phyloP scores from a whole-genome alignment of 2,329 filamentous ascomycete species.

The Venturia effusa region DNA sequence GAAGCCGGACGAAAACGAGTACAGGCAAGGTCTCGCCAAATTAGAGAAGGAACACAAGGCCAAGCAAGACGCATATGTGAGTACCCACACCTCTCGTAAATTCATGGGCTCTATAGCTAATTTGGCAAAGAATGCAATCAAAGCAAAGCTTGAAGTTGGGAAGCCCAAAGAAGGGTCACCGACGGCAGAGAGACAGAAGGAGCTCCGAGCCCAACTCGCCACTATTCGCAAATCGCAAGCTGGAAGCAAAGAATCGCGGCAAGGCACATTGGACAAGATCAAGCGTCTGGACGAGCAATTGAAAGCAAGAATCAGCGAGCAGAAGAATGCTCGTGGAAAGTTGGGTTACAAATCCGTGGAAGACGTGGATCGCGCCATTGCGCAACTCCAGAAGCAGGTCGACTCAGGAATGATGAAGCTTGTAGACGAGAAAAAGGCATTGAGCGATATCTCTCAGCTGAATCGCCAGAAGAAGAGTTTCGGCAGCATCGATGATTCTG shows the following conservation, averaged over 20 bases:
- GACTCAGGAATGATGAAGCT: conserved; percentile 86
- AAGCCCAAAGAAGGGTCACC: conserved; percentile 74
- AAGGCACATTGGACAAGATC: conserved; percentile 74
- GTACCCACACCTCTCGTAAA: conserved; percentile 19
- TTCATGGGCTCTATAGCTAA: conserved; percentile 15
- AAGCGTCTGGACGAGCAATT: conserved; percentile 85
- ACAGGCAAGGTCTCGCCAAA: conserved; percentile 66
- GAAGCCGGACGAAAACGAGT: conserved; percentile 78
- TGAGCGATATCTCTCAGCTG: conserved; percentile 70
- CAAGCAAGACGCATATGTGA: conserved; percentile 59
- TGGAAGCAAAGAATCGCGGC: conserved; percentile 72
- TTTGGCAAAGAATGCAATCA: conserved; percentile 61
- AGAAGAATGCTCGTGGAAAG: conserved; percentile 74
- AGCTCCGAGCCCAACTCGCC: conserved; percentile 71
- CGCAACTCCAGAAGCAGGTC: conserved; percentile 70
- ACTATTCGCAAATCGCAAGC: conserved; percentile 81
- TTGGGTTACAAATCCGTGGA: conserved; percentile 78
- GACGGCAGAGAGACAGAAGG: conserved; percentile 69
- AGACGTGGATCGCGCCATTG: conserved; percentile 77
- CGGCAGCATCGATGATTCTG: conserved; percentile 66
- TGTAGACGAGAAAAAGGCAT: conserved; percentile 92
- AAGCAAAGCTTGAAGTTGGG: conserved; percentile 77
- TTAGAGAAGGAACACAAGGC: conserved; percentile 80
- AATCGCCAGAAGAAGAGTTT: conserved; percentile 90
- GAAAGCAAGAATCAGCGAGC: conserved; percentile 72